These are phyloP conservation scores for Boletus patriciae DNA, from an alignment of 768 basidiomycete species.

Conservation along the genomic window DNA sequence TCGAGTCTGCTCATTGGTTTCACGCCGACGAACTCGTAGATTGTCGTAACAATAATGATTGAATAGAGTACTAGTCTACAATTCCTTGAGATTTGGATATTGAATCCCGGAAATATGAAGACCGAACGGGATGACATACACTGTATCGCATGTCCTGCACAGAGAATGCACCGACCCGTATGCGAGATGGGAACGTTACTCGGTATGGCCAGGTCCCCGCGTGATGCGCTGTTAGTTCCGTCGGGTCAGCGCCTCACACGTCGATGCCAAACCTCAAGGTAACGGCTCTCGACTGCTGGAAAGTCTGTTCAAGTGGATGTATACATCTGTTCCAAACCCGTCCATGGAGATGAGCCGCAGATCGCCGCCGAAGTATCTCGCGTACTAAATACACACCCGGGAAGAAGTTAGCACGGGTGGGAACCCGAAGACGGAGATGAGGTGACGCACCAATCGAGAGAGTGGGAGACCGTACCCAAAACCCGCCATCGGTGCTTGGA, in stretches of 20 bases:
- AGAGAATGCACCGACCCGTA: neutral
- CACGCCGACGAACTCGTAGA: neutral
- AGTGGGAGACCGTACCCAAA: conserved; percentile 94
- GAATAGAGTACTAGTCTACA: conserved; percentile 8
- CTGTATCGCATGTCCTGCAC: neutral
- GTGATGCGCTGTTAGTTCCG: neutral
- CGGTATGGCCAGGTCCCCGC: neutral
- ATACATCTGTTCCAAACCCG: conserved; percentile 94
- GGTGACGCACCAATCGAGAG: conserved; percentile 72
- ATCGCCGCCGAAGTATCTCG: conserved; percentile 94
- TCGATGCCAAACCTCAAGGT: conserved; percentile 13
- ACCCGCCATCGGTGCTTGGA: conserved; percentile 98
- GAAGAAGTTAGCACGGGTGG: conserved; percentile 4
- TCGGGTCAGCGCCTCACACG: neutral
- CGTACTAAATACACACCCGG: conserved; percentile 55
- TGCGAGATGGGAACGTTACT: neutral
- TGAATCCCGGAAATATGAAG: neutral
- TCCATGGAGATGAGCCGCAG: conserved; percentile 96
- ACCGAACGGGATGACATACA: conserved; percentile 4
- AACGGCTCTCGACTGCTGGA: conserved; percentile 46
- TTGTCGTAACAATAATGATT: neutral
- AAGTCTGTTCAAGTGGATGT: conserved; percentile 85
- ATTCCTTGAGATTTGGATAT: neutral
- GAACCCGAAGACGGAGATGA: conserved; percentile 68
- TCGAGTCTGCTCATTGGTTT: neutral